Evolutionary conservation across 306 rosid species (phyloP), one percentile per base, ranked within the genome.

Genomic region (Benincasa hispida): DNA sequence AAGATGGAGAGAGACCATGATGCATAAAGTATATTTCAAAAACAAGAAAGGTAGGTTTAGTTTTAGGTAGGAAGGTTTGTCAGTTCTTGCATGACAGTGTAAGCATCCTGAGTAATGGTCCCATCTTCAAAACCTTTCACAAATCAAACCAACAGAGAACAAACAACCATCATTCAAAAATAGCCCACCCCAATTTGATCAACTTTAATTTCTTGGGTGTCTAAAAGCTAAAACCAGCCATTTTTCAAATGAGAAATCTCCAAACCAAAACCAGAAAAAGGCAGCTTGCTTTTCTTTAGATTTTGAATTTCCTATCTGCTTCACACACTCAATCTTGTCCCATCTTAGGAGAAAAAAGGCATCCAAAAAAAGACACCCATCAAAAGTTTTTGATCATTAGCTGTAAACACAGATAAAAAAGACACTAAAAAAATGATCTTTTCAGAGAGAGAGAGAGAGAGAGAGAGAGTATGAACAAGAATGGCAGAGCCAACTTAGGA

Each of bases 391-490:
- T 72, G 15, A 47, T 25, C 76, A 47, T 70, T 25, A 45, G 39
- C 32, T 70, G 57, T 72, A 72, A 72, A 25, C 39, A 72, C 7
- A 35, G 76, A 72, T 10, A 47, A 25, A 70, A 72, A 72, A 72
- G 58, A 72, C 58, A 48, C 8, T 70, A 47, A 27, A 32, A 37
- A 69, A 80, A 50, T 50, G 18, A 80, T 68, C 75, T 54, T 75
- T 79, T 68, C 72, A 63, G 18, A 57, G 62, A 57, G 72, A 77
- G 79, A 57, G 62, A 57, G 72, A 77, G 79, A 63, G 17, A 56
- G 62, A 57, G 72, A 77, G 79, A 83, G 84, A 85, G 77, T 56
- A 82, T 78, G 57, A 39, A 78, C 80, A 60, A 25, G 84, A 69
- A 69, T 24, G 57, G 37, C 14, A 69, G 57, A 14, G 42, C 69